Percentiles rank a stretch among this genome's conserved stretches.
phyloP scores from a whole-genome alignment of 1,284 basidiomycete species.

The Apiotrichum sp. region DNA sequence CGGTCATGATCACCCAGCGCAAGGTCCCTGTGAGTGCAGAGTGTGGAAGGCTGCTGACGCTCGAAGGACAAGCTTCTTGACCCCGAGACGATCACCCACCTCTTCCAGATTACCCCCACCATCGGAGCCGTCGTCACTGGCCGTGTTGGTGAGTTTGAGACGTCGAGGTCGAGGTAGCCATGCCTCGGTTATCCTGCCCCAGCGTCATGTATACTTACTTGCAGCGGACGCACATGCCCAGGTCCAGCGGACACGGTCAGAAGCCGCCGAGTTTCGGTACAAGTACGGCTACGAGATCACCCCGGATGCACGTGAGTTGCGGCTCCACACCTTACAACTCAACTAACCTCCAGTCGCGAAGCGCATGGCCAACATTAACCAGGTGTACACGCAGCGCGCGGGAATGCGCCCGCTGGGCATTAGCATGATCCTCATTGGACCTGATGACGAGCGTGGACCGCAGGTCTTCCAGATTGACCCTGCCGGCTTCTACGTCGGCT shows the following conservation, averaged over 20 bases:
- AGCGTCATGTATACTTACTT: background rate
- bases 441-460: slow-evolving; percentile 80
- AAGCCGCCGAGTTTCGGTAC: slow-evolving; percentile 92
- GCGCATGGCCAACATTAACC: slow-evolving; percentile 95
- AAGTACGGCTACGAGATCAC: slow-evolving; percentile 98
- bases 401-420: slow-evolving; percentile 97
- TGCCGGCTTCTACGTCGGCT: slow-evolving; percentile 96
- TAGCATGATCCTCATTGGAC: slow-evolving; percentile 93
- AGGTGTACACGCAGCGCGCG: slow-evolving; percentile 96
- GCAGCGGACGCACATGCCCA: slow-evolving; percentile 89
- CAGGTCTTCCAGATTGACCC: slow-evolving; percentile 98
- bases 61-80: slow-evolving; percentile 93
- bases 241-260: slow-evolving; percentile 76
- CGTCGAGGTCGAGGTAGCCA: slow-evolving; percentile 19
- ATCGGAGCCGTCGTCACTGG: slow-evolving; percentile 99
- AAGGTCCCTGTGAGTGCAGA: slow-evolving; percentile 75
- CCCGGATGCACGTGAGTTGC: slow-evolving; percentile 63
- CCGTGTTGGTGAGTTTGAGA: slow-evolving; percentile 61
- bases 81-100: slow-evolving; percentile 86
- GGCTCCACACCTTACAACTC: background rate
- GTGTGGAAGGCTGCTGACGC: background rate
- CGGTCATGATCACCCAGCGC: slow-evolving; percentile 94
- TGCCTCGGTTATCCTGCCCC: background rate
- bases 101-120: slow-evolving; percentile 91
- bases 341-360: slow-evolving; percentile 58